Evolutionary conservation across 2,329 filamentous ascomycete species (phyloP).

Genomic region (Colletotrichum viniferum): DNA sequence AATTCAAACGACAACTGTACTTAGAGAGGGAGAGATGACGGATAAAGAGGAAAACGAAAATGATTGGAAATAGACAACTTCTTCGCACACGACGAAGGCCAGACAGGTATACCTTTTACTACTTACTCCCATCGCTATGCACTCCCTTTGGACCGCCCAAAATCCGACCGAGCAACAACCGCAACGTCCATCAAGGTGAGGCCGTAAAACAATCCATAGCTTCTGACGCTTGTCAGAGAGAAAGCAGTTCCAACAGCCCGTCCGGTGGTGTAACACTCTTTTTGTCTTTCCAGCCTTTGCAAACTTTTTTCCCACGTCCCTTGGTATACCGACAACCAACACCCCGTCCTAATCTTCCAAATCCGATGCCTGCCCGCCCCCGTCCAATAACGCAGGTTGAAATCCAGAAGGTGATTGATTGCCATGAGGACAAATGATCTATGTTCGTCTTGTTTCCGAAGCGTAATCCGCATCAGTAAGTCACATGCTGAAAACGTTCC

Average conservation of each 20-base stretch:
- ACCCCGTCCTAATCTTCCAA: slow-evolving; percentile 46
- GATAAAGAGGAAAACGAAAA: not conserved
- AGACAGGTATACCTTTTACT: slow-evolving; percentile 41
- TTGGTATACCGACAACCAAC: slow-evolving; percentile 28
- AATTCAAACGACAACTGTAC: not conserved
- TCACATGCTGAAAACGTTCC: slow-evolving; percentile 29
- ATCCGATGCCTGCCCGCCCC: slow-evolving; percentile 33
- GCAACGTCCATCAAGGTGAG: slow-evolving; percentile 27
- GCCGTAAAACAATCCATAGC: slow-evolving; percentile 20
- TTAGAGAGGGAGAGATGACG: slow-evolving; percentile 13
- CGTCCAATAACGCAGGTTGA: slow-evolving; percentile 44
- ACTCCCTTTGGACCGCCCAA: slow-evolving; percentile 25
- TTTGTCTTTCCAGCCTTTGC: slow-evolving; percentile 47
- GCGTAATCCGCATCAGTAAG: slow-evolving; percentile 30
- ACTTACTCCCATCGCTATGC: slow-evolving; percentile 47
- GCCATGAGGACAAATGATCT: slow-evolving; percentile 49
- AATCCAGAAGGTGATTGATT: slow-evolving; percentile 48
- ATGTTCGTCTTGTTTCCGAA: slow-evolving; percentile 48
- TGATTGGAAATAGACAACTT: slow-evolving; percentile 14
- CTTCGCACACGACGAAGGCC: slow-evolving; percentile 40
- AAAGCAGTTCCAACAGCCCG: slow-evolving; percentile 31
- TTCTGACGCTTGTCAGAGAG: slow-evolving; percentile 25
- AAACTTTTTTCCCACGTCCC: slow-evolving; percentile 39
- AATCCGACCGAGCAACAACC: slow-evolving; percentile 30
- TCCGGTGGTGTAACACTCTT: slow-evolving; percentile 33